Conservation (phyloP, 768 basidiomycete species). For the Calocybe gangraenosa region DNA sequence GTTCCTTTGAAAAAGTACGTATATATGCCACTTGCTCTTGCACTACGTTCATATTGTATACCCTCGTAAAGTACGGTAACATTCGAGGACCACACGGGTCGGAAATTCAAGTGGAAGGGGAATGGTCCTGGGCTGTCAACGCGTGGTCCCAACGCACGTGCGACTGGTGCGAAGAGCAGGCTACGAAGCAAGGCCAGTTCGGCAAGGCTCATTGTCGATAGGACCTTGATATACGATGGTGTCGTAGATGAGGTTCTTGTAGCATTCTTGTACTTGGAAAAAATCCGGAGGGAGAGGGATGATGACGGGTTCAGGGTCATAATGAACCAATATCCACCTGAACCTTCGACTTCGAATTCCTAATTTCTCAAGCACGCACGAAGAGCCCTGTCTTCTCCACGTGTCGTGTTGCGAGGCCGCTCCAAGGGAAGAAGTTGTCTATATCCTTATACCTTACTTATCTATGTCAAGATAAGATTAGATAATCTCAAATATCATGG, state of each 20-base stretch:
- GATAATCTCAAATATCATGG: too few relatives aligned
- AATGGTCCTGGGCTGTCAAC: constrained; percentile 11
- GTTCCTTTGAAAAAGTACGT: constrained; percentile 15
- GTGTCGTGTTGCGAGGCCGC: too few relatives aligned
- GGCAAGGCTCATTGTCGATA: constrained; percentile 5
- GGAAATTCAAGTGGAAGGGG: constrained; percentile 13
- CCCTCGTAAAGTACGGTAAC: constrained; percentile 7
- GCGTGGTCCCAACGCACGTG: background rate
- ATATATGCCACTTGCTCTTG: background rate
- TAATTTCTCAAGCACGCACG: background rate
- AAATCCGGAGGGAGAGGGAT: constrained; percentile 13
- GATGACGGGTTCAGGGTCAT: constrained; percentile 11
- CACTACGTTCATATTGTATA: background rate
- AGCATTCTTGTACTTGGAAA: constrained; percentile 15
- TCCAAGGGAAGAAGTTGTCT: too few relatives aligned
- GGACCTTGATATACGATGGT: background rate
- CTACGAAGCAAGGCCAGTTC: background rate
- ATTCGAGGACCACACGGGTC: constrained; percentile 8
- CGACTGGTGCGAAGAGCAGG: background rate
- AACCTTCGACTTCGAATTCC: background rate
- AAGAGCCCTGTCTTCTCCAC: too few relatives aligned
- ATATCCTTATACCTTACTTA: too few relatives aligned
- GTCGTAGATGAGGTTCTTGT: constrained; percentile 11
- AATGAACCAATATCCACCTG: background rate
- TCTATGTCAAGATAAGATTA: too few relatives aligned